These are phyloP conservation scores for Exophiala aquamarina DNA, from an alignment of 2,329 filamentous ascomycete species.

Conservation along the genomic window DNA sequence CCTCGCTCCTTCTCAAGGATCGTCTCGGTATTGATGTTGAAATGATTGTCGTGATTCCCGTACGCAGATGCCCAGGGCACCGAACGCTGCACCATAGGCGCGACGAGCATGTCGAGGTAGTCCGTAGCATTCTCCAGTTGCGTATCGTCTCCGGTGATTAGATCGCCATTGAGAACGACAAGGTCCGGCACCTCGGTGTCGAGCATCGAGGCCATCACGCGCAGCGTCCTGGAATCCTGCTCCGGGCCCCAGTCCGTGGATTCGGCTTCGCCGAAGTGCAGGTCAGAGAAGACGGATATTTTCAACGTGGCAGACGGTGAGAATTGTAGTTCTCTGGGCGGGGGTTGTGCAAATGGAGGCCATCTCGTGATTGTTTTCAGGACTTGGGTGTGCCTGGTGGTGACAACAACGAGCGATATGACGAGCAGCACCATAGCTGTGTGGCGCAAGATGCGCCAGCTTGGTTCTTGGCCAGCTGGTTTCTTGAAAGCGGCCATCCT, in stretches of 20 bases:
- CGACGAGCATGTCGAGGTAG: conserved; percentile 61
- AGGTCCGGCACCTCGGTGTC: conserved; percentile 58
- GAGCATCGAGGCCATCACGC: conserved; percentile 60
- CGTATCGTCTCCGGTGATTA: conserved; percentile 68
- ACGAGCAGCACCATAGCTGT: no score
- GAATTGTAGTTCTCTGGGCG: no score
- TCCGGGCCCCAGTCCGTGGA: conserved; percentile 46
- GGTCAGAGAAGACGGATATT: conserved; percentile 64
- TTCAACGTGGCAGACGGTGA: conserved; percentile 37
- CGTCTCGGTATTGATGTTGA: conserved; percentile 53
- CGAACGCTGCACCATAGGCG: conserved; percentile 55
- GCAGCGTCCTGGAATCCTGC: conserved; percentile 58
- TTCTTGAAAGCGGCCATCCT: no score
- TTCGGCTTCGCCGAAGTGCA: conserved; percentile 68
- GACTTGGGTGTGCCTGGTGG: no score
- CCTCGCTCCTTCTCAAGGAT: conserved; percentile 39
- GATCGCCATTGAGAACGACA: conserved; percentile 69
- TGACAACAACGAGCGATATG: no score
- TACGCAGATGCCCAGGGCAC: conserved; percentile 68
- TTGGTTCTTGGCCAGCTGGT: no score
- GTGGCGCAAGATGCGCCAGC: no score
- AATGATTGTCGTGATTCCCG: conserved; percentile 67
- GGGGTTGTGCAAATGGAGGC: no score
- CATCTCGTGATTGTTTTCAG: no score
- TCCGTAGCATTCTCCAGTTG: conserved; percentile 55